Percentiles rank a stretch among this genome's conserved stretches.
phyloP scores from a whole-genome alignment of 768 basidiomycete genomes.

The Mycena rebaudengoi region DNA sequence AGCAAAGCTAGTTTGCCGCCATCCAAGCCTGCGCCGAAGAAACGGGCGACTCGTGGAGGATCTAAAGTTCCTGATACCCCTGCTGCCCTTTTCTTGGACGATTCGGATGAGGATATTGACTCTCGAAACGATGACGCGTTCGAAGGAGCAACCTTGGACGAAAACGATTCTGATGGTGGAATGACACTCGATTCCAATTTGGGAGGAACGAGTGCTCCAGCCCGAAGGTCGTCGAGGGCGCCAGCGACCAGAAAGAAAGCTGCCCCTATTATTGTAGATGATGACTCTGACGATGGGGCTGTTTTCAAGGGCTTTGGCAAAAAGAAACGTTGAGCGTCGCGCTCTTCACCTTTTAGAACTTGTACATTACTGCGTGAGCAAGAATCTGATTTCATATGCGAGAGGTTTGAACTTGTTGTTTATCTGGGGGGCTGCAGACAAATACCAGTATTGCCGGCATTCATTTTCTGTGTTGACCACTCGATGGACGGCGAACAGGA shows the following conservation, averaged over 20 bases:
- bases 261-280: conserved; percentile 56
- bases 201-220: conserved; percentile 26
- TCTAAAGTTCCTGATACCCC: conserved; percentile 20
- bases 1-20: conserved; percentile 33
- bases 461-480: no score
- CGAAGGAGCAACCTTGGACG: conserved; percentile 20
- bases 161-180: conserved; percentile 30
- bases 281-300: conserved; percentile 76
- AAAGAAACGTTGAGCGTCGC: conserved; percentile 8
- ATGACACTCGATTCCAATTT: conserved; percentile 39
- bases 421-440: no score
- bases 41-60: conserved; percentile 17
- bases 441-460: no score
- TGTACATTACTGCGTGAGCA: no score
- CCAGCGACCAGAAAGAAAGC: conserved; percentile 40
- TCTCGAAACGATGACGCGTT: conserved; percentile 35
- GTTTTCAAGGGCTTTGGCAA: conserved; percentile 70
- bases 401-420: no score
- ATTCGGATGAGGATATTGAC: conserved; percentile 33
- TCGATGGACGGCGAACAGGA: conserved; percentile 42
- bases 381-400: neutral
- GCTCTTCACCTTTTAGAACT: no score
- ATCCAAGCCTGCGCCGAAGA: conserved; percentile 40
- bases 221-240: conserved; percentile 32
- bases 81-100: conserved; percentile 57